Base-by-base conservation (phyloP, 164 flowering plant genomes). In the Amborella trichopoda region DNA sequence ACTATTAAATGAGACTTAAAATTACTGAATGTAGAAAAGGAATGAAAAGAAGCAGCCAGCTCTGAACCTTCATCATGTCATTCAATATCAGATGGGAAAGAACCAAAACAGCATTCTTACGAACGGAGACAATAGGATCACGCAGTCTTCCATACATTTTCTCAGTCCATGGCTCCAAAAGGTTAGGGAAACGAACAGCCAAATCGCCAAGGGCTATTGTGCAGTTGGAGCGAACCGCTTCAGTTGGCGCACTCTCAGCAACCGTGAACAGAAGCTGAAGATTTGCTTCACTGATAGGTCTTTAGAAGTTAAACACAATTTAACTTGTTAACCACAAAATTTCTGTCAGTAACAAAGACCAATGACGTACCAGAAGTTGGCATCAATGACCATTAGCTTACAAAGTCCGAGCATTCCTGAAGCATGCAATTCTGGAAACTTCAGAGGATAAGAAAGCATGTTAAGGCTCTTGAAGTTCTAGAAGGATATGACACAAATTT, bases 161-260 rank as follows among this genome's bases (percentile, higher is more conserved):
- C 61, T 93, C 99, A 18, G 96, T 87, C 99, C 99, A 93, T 14
- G 99, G 99, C 46, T 93, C 99, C 56, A 93, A 71, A 18, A 93
- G 66, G 70, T 93, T 93, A 54, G 99, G 99, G 67, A 88, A 93
- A 12, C 96, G 96, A 60, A 83, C 99, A 43, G 95, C 93, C 63
- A 93, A 64, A 59, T 93, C 99, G 28, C 95, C 96, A 56, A 93
- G 80, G 45, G 95, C 90, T 45, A 87, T 79, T 4, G 86, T 80
- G 56, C 99, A 93, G 58, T 93, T 84, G 28, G 96, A 87, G 26
- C 96, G 95, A 48, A 93, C 99, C 65, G 71, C 67, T 61, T 93
- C 99, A 45, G 90, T 77, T 36, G 82, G 80, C 46, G 95, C 71
- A 68, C 61, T 76, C 64, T 87, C 96, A 50, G 80, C 94, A 48